Conservation (phyloP, 805 yeast genomes). For the Wickerhamiella domercqiae region DNA sequence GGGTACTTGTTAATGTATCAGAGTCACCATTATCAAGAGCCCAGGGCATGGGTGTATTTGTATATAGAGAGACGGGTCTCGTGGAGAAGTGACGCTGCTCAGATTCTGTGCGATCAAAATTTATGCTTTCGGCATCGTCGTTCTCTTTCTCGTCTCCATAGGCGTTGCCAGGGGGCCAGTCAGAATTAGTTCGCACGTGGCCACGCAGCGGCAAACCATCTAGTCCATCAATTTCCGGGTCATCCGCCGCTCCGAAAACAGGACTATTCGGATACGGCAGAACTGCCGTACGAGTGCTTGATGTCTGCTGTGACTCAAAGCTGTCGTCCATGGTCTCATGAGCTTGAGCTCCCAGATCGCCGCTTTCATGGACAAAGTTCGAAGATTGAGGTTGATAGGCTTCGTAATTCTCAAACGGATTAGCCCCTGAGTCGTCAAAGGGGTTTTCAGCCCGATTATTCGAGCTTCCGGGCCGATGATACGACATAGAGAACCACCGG, state of each 20-base stretch:
- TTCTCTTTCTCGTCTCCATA: slow-evolving; percentile 9
- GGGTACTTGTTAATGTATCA: neutral
- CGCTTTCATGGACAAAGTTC: slow-evolving; percentile 1
- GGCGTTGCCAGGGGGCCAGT: slow-evolving; percentile 8
- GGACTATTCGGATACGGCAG: slow-evolving; percentile 2
- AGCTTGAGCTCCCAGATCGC: slow-evolving; percentile 7
- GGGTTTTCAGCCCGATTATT: neutral
- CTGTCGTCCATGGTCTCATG: neutral
- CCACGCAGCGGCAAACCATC: slow-evolving; percentile 9
- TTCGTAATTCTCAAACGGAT: slow-evolving; percentile 11
- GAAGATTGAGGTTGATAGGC: slow-evolving; percentile 6
- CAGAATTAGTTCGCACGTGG: slow-evolving; percentile 16
- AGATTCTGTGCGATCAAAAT: slow-evolving; percentile 6
- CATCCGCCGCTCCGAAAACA: no score
- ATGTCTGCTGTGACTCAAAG: no score
- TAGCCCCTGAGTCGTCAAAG: slow-evolving; percentile 1
- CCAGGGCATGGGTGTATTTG: neutral
- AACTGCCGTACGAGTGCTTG: no score
- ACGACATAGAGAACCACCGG: neutral
- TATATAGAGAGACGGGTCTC: slow-evolving; percentile 8
- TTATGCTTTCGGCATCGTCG: slow-evolving; percentile 9
- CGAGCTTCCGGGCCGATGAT: neutral
- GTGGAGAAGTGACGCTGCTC: slow-evolving; percentile 15
- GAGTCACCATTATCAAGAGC: neutral
- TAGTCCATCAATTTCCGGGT: slow-evolving; percentile 3